Base-by-base conservation (phyloP, 2,329 filamentous ascomycete species). In the Fusarium bactridioides region DNA sequence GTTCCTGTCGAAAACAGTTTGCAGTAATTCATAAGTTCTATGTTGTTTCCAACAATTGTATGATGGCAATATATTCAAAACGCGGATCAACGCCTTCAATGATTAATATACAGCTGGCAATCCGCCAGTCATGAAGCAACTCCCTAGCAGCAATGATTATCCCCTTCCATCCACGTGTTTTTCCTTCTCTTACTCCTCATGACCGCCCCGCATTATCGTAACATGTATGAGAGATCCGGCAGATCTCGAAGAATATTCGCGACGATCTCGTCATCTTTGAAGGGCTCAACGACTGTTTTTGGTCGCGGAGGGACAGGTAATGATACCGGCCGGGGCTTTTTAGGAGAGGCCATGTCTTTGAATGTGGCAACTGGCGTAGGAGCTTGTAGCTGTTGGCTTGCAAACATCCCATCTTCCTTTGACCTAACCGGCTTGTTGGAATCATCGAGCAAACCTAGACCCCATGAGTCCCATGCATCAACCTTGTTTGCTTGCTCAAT, bases 191-290 rank as follows among this genome's bases (percentile, higher is more conserved):
- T 61, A 45, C 64, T 70, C 53, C 53, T 74, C 56, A 63, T 59
- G 25, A 55, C 41, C 48, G 21, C 51, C 57, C 70, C 53, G 41
- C 63, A 50, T 76, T 67, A 85, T 72, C 79, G 79, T 69, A 86
- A 72, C 84, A 86, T 86, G 62, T 86, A 86, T 25, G 84, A 83
- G 43, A 86, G 74, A 74, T 86, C 82, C 7, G 84, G 84, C 25
- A 86, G 76, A 56, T 77, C 78, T 53, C 76, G 75, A 38, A 86
- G 67, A 55, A 85, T 81, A 37, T 69, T 74, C 19, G 77, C 75
- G 55, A 83, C 77, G 21, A 80, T 71, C 23, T 78, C 75, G 19
- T 82, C 80, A 23, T 83, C 78, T 38, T 80, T 71, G 13, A 69
- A 61, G 25, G 51, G 40, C 40, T 67, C 58, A 11, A 35, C 40